Evolutionary conservation across 2,329 filamentous ascomycete genomes (phyloP), one percentile per base, ranked within the genome.

Genomic region (Botrytis paeoniae): DNA sequence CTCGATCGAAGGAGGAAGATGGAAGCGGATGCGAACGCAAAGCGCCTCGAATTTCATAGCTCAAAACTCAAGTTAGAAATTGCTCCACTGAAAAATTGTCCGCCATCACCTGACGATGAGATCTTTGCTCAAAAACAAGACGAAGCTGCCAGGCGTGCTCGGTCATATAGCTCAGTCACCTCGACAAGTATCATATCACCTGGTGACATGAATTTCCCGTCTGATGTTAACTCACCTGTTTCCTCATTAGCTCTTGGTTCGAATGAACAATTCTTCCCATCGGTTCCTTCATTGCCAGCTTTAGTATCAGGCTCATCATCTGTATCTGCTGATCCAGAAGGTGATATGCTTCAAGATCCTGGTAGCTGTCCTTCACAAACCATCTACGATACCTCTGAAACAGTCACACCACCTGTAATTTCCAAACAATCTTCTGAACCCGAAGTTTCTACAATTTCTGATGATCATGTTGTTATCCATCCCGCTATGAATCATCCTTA

Each of bases 281-380:
- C 89, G 4, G 89, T 91, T 70, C 89, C 89, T 0, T 91, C 89
- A 8, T 81, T 91, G 4, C 89, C 89, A 18, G 89, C 89, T 10
- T 82, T 91, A 12, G 83, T 91, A 18, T 91, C 89, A 73, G 88
- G 89, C 18, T 88, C 89, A 14, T 90, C 89, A 78, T 91, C 89
- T 3, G 85, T 91, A 16, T 91, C 88, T 22, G 88, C 87, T 1
- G 89, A 91, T 76, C 83, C 86, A 35, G 89, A 91, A 75, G 87
- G 86, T 1, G 89, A 91, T 66, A 87, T 89, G 57, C 82, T 90
- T 4, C 82, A 85, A 71, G 83, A 82, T 35, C 87, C 86, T 16
- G 45, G 87, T 84, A 5, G 77, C 86, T 25, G 88, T 87, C 79
- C 85, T 84, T 79, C 75, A 7, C 74, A 78, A 32, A 65, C 74